Evolutionary conservation across 2,329 filamentous ascomycete species (phyloP), one percentile per base, ranked within the genome.

Genomic region (Ascochyta viciae-villosae): DNA sequence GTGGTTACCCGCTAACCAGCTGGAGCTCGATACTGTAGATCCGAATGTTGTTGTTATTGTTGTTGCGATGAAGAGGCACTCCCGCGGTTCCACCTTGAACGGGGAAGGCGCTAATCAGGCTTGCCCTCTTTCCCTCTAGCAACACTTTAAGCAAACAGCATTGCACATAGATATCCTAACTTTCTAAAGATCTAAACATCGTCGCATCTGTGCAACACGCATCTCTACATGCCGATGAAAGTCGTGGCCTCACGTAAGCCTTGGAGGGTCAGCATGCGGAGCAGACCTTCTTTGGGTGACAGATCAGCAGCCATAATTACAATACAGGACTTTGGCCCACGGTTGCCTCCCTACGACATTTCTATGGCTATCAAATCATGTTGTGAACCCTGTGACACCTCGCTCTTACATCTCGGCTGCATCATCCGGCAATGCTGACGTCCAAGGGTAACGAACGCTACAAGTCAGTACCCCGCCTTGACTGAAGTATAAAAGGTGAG

Each of bases 241-340:
- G 12, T 10, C 22, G 23, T n/a, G n/a, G n/a, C 19, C 49, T 51
- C 33, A 51, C 49, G 33, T 45, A 51, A 45, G 41, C 41, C n/a
- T 34, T 41, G 29, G 9, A 16, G 16, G 5, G 19, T 41, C 37
- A 31, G 34, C 34, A 40, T 19, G 10, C 6, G 19, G 33, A 35
- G 8, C 33, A 16, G 33, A 19, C 5, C 33, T 5, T 35, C 6
- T 16, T 6, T 3, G 7, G n/a, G 6, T n/a, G 13, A n/a, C 27
- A 15, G 35, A 40, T 27, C 35, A 23, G 5, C 45, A 8, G 23
- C 29, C n/a, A 33, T 15, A 33, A 22, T 12, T n/a, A 23, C 19
- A 3, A 33, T 34, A 41, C 27, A 8, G 27, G 2, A 19, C 8
- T 12, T 22, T 35, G 35, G 26, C 22, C 27, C n/a, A 52, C 42